Evolutionary conservation across 169 alveolate species (phyloP).

Genomic region (Miamiensis avidus): DNA sequence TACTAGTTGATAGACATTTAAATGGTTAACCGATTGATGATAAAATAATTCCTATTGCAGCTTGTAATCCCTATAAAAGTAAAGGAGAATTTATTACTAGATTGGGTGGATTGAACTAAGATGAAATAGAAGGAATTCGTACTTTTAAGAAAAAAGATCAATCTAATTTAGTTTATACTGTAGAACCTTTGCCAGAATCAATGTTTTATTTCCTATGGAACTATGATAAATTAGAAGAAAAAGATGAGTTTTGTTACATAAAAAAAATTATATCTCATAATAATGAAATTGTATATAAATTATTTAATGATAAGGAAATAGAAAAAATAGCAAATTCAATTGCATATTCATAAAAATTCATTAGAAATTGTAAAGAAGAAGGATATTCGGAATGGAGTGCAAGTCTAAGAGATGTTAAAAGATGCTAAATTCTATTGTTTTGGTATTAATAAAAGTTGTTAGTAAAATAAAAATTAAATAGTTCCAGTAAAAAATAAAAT

Average conservation of each 20-base stretch:
- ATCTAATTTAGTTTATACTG: neutral
- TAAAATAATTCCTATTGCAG: slow-evolving; percentile 7
- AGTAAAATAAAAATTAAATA: neutral
- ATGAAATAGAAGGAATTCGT: neutral
- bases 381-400: neutral
- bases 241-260: neutral
- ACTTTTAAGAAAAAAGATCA: neutral
- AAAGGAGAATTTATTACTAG: neutral
- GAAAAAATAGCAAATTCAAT: neutral
- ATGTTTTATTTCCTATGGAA: neutral
- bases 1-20: slow-evolving; percentile 40
- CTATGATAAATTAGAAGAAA: neutral
- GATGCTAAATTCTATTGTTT: neutral
- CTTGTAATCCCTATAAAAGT: slow-evolving; percentile 3
- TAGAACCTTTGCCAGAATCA: neutral
- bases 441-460: neutral
- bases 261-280: neutral
- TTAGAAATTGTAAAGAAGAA: neutral
- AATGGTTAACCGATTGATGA: slow-evolving; percentile 25
- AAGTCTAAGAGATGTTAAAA: slow-evolving; percentile 13
- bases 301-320: neutral
- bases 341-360: neutral
- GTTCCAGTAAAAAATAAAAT: neutral
- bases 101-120: neutral
- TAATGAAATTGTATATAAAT: neutral